Base-by-base conservation (phyloP, 2,329 filamentous ascomycete species). In the Monilinia aucupariae region DNA sequence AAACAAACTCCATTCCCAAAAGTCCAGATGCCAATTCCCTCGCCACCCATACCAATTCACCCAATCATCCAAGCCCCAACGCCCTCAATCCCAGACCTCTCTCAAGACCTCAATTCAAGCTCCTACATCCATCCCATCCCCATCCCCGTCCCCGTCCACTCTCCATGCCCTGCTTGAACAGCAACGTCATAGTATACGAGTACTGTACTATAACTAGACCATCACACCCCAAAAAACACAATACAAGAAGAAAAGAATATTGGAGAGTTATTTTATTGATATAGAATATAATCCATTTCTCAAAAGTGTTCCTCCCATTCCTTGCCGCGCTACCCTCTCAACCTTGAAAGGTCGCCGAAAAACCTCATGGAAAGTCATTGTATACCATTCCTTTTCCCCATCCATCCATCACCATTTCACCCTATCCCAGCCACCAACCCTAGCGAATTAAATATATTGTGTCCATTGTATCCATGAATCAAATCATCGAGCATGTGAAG, bases 391-490 rank as follows among this genome's bases (percentile, higher is more conserved):
- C 53, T 41, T 55, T 55, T 45, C 41, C 39, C 53, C 53, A 55
- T 30, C 53, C 53, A 55, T 55, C 39, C 52, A 27, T 54, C 17
- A 25, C 41, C 39, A 55, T 22, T 55, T 20, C 53, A 55, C 27
- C 27, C 6, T 30, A 30, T 12, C 30, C 39, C 53, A 45, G 17
- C 39, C 27, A 22, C 27, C 27, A 25, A 55, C 53, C 53, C 53
- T 55, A 45, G 53, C 39, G 53, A 55, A 55, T 55, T 55, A 55
- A 55, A 55, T 55, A 55, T 32, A 55, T 43, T 54, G 52, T 43
- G 53, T 55, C 53, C 53, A 55, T 55, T 55, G 43, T 55, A 55
- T 45, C 53, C 39, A 55, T 55, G 53, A 55, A 55, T 45, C 20
- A 55, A 55, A 9, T 39, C 20, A 55, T 55, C 53, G 45, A 55